phyloP scores from a whole-genome alignment of 192 early-diverging fungal genomes.

The Linderina pennispora region DNA sequence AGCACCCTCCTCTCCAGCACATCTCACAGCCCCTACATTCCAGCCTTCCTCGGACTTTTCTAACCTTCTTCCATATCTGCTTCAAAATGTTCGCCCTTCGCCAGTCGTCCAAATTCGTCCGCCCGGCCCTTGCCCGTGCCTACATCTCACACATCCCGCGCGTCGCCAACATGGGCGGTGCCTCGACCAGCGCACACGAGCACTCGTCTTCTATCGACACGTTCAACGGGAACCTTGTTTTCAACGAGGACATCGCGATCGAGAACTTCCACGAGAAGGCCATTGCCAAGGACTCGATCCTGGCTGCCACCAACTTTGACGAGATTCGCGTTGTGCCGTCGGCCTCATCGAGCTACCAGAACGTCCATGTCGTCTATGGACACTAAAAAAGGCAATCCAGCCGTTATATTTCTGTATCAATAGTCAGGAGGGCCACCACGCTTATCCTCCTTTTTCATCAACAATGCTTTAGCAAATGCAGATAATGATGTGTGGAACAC shows the following conservation, averaged over 20 bases:
- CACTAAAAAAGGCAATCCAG: conserved; percentile 12
- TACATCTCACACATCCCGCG: conserved; percentile 31
- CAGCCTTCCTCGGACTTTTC: too few relatives aligned
- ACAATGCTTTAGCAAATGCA: too few relatives aligned
- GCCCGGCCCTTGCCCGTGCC: too few relatives aligned
- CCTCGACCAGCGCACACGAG: conserved; percentile 25
- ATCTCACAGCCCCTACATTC: too few relatives aligned
- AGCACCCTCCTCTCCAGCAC: neutral
- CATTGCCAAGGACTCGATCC: conserved; percentile 39
- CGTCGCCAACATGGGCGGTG: conserved; percentile 34
- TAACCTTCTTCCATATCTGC: too few relatives aligned
- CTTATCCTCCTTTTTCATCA: neutral
- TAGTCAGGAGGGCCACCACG: neutral
- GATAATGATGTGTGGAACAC: too few relatives aligned
- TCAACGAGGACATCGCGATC: conserved; percentile 44
- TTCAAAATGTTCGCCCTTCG: conserved; percentile 18
- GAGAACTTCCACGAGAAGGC: conserved; percentile 44
- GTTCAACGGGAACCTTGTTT: conserved; percentile 29
- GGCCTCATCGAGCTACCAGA: conserved; percentile 31
- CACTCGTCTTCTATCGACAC: conserved; percentile 22
- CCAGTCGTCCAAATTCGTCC: conserved; percentile 9
- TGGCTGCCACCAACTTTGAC: conserved; percentile 37
- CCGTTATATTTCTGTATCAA: neutral
- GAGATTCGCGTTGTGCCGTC: conserved; percentile 33
- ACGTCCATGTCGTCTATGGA: conserved; percentile 33